phyloP scores from a whole-genome alignment of 1,139 yeast species.

The Saccharomyces hybrid region DNA sequence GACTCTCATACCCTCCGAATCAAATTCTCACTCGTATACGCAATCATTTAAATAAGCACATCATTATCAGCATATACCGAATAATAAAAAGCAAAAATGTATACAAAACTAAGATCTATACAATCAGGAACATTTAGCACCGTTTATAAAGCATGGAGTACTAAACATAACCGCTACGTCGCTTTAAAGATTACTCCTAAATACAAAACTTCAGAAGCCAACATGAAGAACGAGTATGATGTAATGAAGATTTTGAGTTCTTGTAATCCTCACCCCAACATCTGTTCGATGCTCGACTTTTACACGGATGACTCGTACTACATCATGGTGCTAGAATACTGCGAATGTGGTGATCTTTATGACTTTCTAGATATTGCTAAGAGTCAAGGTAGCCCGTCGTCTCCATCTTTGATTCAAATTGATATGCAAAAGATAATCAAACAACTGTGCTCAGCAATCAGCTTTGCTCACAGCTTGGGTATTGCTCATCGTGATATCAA shows the following conservation, averaged over 20 bases:
- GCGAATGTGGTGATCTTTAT: constrained; percentile 80
- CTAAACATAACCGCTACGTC: constrained; percentile 16
- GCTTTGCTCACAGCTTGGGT: constrained; percentile 60
- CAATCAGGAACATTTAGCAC: constrained; percentile 24
- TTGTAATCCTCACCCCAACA: constrained; percentile 27
- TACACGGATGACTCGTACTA: constrained; percentile 46
- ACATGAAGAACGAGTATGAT: constrained; percentile 20
- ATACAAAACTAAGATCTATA: constrained; percentile 14
- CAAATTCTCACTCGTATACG: not conserved
- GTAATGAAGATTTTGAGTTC: constrained; percentile 19
- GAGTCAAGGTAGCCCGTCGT: constrained; percentile 11
- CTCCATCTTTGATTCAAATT: constrained; percentile 39
- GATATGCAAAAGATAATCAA: constrained; percentile 44
- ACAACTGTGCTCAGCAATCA: constrained; percentile 66
- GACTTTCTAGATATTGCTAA: constrained; percentile 44
- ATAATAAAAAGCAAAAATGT: constrained; percentile 8
- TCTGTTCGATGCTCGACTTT: constrained; percentile 61
- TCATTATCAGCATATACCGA: not conserved
- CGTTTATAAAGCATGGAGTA: constrained; percentile 19
- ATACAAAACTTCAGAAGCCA: constrained; percentile 10
- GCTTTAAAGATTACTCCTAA: constrained; percentile 27
- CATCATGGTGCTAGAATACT: constrained; percentile 72
- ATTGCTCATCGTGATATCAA: constrained; percentile 82
- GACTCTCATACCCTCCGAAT: not conserved
- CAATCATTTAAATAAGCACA: not conserved